Evolutionary conservation across 768 basidiomycete species (phyloP).

Genomic region (Panellus pusillus): DNA sequence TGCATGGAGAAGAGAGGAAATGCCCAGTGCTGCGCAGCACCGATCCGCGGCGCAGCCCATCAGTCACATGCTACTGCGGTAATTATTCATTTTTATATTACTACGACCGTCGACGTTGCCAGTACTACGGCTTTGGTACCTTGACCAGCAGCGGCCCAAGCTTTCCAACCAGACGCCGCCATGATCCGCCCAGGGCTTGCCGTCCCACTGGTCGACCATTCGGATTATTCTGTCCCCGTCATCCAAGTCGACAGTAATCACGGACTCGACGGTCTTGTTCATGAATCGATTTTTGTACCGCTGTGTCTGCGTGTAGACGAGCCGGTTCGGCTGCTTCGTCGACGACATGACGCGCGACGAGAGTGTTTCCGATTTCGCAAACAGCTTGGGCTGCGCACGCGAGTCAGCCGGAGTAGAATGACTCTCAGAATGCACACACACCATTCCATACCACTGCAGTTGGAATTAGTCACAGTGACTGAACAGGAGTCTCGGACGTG

Average conservation of each 20-base stretch:
- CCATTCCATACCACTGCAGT: conserved; percentile 42
- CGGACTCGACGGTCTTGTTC: conserved; percentile 55
- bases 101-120: too few species aligned
- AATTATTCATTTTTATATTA: too few species aligned
- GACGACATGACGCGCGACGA: conserved; percentile 60
- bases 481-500: conserved; percentile 27
- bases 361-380: conserved; percentile 49
- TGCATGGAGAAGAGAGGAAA: conserved; percentile 30
- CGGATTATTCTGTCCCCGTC: conserved; percentile 60
- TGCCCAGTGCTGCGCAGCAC: conserved; percentile 8
- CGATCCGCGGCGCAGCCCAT: too few species aligned
- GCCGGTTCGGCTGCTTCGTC: conserved; percentile 54
- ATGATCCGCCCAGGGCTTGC: conserved; percentile 51
- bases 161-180: conserved; percentile 53
- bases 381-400: conserved; percentile 49
- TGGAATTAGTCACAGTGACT: background rate
- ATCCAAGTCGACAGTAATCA: conserved; percentile 64
- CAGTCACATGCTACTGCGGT: too few species aligned
- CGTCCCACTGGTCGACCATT: conserved; percentile 61
- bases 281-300: conserved; percentile 58
- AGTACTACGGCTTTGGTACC: too few species aligned
- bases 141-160: conserved; percentile 52
- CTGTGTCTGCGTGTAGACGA: conserved; percentile 60
- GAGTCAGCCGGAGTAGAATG: conserved; percentile 1
- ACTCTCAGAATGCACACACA: background rate